Evolutionary conservation across 208 protist genomes (phyloP), one percentile per base, ranked within the genome.

Genomic region (Leishmania martiniquensis): DNA sequence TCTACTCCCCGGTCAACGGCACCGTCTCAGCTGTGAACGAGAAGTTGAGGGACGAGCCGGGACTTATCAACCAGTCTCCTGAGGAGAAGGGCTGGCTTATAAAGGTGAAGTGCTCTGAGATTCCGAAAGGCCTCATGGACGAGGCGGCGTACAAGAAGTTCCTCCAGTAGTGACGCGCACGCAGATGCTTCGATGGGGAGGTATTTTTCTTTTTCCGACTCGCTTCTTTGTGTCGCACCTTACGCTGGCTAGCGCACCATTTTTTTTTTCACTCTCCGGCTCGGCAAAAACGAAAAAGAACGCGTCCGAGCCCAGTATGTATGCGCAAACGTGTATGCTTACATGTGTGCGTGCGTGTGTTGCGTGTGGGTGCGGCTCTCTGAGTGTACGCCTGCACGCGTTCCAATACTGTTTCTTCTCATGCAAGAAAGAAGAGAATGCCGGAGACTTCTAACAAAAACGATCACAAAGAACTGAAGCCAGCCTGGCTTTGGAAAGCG

Each of bases 71-170:
- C 84, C 80, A 91, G 73, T 95, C 92, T 34, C 86, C 95, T 15
- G 92, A 97, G 83, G 85, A 89, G 45, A 89, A 96, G 69, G 95
- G 93, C 63, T 98, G 95, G 95, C 82, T 97, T 59, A 81, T 97
- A 54, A 97, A 98, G 88, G 74, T 97, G 47, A 93, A 94, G 86
- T 90, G 81, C 86, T 80, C 81, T 22, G 89, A 91, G 81, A 80
- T 94, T 37, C 89, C 90, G 20, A 84, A 90, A 68, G 89, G 90
- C 12, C 80, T 97, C 49, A 97, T 97, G 93, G 89, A 87, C 68
- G 88, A 80, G 22, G 88, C 93, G 65, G 83, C 92, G 70, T 97
- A 97, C 86, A 91, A 96, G 76, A 95, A 93, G 80, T 97, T 95
- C 83, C 87, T 96, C 32, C 88, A 95, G 82, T 95, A 94, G 83